Percentiles rank a stretch among this genome's conserved stretches.
phyloP scores from a whole-genome alignment of 2,329 filamentous ascomycete species.

The Colletotrichum navitas region DNA sequence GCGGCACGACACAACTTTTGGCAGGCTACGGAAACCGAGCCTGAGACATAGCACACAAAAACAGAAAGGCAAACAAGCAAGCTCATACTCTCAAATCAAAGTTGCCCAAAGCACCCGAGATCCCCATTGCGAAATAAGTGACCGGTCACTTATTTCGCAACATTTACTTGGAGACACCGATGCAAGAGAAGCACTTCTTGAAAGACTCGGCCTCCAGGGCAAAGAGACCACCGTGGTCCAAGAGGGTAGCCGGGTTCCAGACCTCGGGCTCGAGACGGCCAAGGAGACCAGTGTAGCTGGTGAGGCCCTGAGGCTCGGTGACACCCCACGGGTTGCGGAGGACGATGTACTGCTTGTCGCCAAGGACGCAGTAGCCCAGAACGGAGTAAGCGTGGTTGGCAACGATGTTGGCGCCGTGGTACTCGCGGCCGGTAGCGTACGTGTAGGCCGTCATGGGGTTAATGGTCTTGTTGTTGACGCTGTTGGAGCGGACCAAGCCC shows the following conservation, averaged over 20 bases:
- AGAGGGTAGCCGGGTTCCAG: conserved; percentile 54
- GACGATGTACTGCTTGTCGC: conserved; percentile 56
- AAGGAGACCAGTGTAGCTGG: conserved; percentile 55
- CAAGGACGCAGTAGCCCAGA: conserved; percentile 53
- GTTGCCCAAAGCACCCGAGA: conserved; percentile 3
- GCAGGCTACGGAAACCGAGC: not conserved
- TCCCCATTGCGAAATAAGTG: conserved; percentile 26
- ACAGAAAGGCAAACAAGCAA: not conserved
- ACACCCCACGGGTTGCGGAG: conserved; percentile 60
- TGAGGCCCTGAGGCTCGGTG: conserved; percentile 56
- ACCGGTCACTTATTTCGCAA: conserved; percentile 21
- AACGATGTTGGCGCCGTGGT: conserved; percentile 57
- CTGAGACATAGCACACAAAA: conserved; percentile 2
- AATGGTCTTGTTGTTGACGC: conserved; percentile 59
- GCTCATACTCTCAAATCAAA: conserved; percentile 4
- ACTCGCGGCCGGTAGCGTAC: conserved; percentile 53
- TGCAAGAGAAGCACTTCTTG: conserved; percentile 53
- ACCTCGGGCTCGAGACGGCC: conserved; percentile 52
- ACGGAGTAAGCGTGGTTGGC: conserved; percentile 61
- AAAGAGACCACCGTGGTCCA: conserved; percentile 54
- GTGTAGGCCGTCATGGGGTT: conserved; percentile 58
- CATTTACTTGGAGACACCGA: conserved; percentile 46
- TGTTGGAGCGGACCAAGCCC: conserved; percentile 55
- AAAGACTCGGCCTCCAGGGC: conserved; percentile 53
- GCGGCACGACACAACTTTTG: conserved; percentile 25